These are phyloP conservation scores for Taphrina pruni DNA, from an alignment of 1,139 yeast species.

Conservation along the genomic window DNA sequence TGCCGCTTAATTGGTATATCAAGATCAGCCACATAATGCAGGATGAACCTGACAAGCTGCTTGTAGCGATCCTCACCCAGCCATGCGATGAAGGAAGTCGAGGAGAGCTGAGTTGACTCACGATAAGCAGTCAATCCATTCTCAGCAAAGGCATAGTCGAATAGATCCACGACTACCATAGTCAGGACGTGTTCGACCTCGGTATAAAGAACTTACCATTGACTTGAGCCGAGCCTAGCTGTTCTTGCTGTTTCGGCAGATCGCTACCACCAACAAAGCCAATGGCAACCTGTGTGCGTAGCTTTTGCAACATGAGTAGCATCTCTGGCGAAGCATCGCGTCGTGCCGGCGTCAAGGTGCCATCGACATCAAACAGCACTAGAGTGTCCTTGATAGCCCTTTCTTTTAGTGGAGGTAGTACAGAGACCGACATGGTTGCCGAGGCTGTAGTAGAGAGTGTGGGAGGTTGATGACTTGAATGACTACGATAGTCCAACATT, in stretches of 20 bases:
- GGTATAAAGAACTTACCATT: slow-evolving; percentile 38
- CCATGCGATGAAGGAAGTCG: slow-evolving; percentile 85
- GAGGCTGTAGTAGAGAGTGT: not conserved
- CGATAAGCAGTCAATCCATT: slow-evolving; percentile 98
- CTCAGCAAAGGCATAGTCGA: slow-evolving; percentile 96
- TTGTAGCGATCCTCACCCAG: slow-evolving; percentile 94
- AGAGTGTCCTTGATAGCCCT: slow-evolving; percentile 54
- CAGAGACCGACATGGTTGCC: slow-evolving; percentile 10
- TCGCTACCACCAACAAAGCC: slow-evolving; percentile 99
- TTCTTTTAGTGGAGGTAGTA: slow-evolving; percentile 50
- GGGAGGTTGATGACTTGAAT: not conserved
- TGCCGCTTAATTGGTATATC: slow-evolving; percentile 75
- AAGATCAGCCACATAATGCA: slow-evolving; percentile 79
- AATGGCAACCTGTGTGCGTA: slow-evolving; percentile 88
- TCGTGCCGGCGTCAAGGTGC: slow-evolving; percentile 98
- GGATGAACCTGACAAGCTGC: slow-evolving; percentile 80
- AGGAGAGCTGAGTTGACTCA: slow-evolving; percentile 81
- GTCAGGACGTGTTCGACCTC: not conserved
- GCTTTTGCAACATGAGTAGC: slow-evolving; percentile 67
- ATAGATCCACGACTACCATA: slow-evolving; percentile 62
- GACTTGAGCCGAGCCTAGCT: slow-evolving; percentile 69
- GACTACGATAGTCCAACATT: not conserved
- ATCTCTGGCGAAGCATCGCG: slow-evolving; percentile 79
- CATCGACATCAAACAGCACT: slow-evolving; percentile 96
- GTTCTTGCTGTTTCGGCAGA: slow-evolving; percentile 91